A percentile compares a stretch with the other conserved stretches of the same genome.
Conservation (phyloP, 2,329 filamentous ascomycete species). For the Exserohilum turcica region DNA sequence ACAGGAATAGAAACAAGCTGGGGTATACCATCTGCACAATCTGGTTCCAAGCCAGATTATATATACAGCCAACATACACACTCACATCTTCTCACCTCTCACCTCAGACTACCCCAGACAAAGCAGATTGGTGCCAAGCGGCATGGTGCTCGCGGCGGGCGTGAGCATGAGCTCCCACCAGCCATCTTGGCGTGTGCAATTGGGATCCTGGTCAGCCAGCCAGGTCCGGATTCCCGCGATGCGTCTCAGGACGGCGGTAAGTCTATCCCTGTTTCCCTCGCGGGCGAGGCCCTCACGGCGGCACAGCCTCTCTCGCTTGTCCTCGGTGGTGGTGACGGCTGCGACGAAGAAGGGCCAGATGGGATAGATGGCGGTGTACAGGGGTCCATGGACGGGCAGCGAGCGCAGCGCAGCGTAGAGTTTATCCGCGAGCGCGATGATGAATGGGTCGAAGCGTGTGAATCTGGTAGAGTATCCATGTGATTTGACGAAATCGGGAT, state of each 20-base stretch:
- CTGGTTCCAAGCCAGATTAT: no score
- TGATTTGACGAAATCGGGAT: no score
- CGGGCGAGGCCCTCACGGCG: slow-evolving; percentile 39
- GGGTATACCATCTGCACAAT: no score
- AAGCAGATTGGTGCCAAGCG: background rate
- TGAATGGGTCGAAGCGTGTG: slow-evolving; percentile 38
- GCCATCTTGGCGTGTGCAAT: slow-evolving; percentile 25
- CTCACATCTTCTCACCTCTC: no score
- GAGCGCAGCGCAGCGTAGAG: slow-evolving; percentile 32
- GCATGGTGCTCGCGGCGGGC: background rate
- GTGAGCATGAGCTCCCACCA: slow-evolving; percentile 46
- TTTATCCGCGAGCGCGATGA: slow-evolving; percentile 36
- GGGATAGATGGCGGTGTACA: slow-evolving; percentile 43
- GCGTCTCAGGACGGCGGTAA: slow-evolving; percentile 38
- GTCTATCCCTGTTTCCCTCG: slow-evolving; percentile 40
- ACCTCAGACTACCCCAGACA: background rate
- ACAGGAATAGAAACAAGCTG: no score
- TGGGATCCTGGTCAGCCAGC: slow-evolving; percentile 38
- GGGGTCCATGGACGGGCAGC: slow-evolving; percentile 38
- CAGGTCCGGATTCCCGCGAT: slow-evolving; percentile 38
- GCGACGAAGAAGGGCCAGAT: slow-evolving; percentile 44
- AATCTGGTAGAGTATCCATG: slow-evolving; percentile 20
- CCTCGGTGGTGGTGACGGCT: slow-evolving; percentile 38
- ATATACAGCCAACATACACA: no score
- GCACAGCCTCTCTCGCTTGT: slow-evolving; percentile 40